Evolutionary conservation across 1,139 yeast genomes (phyloP).

Genomic region (Pichia sp.): DNA sequence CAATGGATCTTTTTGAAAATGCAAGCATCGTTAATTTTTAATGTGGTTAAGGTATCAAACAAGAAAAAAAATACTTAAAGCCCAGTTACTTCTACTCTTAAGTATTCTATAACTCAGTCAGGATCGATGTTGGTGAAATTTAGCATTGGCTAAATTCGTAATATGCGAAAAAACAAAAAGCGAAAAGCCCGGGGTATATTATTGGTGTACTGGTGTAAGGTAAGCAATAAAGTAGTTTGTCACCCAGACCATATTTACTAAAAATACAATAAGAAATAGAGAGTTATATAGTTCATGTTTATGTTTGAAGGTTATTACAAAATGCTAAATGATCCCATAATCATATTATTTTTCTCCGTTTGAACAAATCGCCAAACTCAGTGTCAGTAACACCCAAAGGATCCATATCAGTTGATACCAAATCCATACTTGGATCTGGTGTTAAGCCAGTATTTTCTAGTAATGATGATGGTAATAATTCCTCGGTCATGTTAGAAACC

Average conservation of each 20-base stretch:
- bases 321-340: background rate
- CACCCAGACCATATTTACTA: too few relatives aligned
- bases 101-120: background rate
- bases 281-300: too few relatives aligned
- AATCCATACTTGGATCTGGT: slow-evolving; percentile 4
- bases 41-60: background rate
- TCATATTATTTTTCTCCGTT: slow-evolving; percentile 1
- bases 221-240: too few relatives aligned
- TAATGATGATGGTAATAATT: slow-evolving; percentile 7
- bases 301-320: too few relatives aligned
- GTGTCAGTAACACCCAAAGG: background rate
- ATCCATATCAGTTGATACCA: background rate
- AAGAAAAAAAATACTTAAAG: background rate
- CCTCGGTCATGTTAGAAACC: background rate
- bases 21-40: slow-evolving; percentile 3
- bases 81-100: background rate
- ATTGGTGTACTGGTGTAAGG: background rate
- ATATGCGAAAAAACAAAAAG: too few relatives aligned
- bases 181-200: background rate
- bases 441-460: slow-evolving; percentile 8
- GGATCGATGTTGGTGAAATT: background rate
- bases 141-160: background rate
- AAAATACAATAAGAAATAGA: too few relatives aligned
- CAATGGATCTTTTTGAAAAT: slow-evolving; percentile 1
- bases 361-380: slow-evolving; percentile 9